phyloP scores from a whole-genome alignment of 2,329 filamentous ascomycete genomes.

The Claviceps sorghi region DNA sequence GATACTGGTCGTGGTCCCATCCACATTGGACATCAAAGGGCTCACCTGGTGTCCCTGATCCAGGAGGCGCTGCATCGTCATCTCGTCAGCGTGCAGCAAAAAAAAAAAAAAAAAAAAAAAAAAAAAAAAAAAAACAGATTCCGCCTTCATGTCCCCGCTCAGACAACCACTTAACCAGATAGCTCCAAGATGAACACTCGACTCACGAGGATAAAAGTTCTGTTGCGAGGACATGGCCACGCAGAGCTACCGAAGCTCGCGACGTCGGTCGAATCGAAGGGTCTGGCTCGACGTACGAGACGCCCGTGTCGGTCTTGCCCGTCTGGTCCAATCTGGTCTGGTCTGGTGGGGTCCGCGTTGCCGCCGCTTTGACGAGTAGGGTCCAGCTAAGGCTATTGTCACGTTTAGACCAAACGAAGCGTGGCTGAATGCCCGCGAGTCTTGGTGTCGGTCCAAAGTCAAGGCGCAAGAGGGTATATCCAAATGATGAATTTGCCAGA shows the following conservation, averaged over 20 bases:
- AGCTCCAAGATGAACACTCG: not conserved
- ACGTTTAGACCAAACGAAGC: not conserved
- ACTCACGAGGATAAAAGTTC: constrained; percentile 35
- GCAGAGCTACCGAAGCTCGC: not conserved
- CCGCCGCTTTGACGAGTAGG: too few species aligned
- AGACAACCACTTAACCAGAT: too few species aligned
- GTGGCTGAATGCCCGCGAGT: not conserved
- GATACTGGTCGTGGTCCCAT: not conserved
- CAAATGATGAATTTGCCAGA: too few species aligned
- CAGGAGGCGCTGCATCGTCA: constrained; percentile 7
- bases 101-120: not conserved
- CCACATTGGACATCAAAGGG: not conserved
- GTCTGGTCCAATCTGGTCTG: too few species aligned
- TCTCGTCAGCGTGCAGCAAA: not conserved
- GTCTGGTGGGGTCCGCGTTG: not conserved
- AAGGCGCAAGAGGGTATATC: too few species aligned
- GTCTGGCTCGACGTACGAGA: not conserved
- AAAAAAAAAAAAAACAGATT: not conserved
- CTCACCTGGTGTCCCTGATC: constrained; percentile 13
- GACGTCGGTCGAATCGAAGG: not conserved
- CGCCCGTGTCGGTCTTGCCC: not conserved
- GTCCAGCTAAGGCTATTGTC: not conserved
- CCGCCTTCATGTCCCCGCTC: not conserved
- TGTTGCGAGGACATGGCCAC: constrained; percentile 24
- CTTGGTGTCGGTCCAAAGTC: not conserved